Conservation (phyloP, 495 filamentous ascomycete species). For the Hypoxylon fragiforme region DNA sequence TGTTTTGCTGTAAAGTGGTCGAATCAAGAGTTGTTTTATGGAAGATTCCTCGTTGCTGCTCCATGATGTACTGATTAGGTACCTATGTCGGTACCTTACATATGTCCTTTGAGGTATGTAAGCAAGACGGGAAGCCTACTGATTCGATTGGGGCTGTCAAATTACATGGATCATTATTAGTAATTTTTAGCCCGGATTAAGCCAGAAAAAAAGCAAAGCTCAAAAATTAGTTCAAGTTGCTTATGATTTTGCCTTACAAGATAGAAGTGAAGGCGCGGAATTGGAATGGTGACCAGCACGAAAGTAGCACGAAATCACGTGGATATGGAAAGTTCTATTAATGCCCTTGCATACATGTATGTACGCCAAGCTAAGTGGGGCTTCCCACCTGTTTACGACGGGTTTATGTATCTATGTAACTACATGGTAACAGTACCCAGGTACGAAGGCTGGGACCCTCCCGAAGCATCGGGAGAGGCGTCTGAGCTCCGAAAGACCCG, state of each 20-base stretch:
- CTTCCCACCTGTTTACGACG: neutral
- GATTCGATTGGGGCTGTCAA: constrained; percentile 2
- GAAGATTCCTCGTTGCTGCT: constrained; percentile 25
- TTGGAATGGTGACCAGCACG: constrained; percentile 15
- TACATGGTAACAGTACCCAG: neutral
- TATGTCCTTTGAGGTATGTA: too few species aligned
- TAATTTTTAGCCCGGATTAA: too few species aligned
- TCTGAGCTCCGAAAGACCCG: constrained; percentile 18
- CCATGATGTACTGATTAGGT: constrained; percentile 21
- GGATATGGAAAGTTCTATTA: neutral
- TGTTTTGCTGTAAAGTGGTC: constrained; percentile 23
- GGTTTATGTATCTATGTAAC: constrained; percentile 16
- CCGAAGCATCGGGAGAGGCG: constrained; percentile 31
- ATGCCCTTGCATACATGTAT: neutral
- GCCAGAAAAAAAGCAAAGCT: neutral
- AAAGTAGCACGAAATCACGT: constrained; percentile 32
- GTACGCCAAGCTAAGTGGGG: constrained; percentile 26
- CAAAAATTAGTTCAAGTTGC: too few species aligned
- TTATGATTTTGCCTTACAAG: too few species aligned
- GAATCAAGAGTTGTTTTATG: constrained; percentile 37
- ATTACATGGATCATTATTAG: too few species aligned
- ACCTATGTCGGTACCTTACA: too few species aligned
- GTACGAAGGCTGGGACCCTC: neutral
- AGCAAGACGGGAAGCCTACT: neutral
- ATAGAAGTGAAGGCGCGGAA: constrained; percentile 1